Base-by-base conservation (phyloP, 108 stramenopile species). In the Cyclostephanos tholiformis region DNA sequence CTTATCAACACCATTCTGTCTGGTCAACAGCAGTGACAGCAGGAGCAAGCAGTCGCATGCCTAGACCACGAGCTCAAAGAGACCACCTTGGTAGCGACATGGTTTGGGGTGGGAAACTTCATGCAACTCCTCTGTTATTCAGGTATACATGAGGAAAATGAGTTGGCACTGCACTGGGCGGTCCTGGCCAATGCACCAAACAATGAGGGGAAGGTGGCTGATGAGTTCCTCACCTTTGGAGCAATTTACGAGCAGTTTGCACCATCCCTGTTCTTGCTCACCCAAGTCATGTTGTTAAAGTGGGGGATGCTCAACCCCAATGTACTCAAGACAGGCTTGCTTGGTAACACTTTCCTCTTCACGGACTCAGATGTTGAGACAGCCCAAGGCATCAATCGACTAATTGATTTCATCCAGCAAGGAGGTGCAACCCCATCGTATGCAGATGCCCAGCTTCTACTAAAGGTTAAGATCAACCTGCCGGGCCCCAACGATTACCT, bases 161-260 rank as follows among this genome's bases (percentile, higher is more conserved):
- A 56, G 1, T 38, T 71, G 43, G 39, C 41, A 22, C 69, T 59
- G 19, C 14, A 46, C 26, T 71, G 39, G 17, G 4, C 35, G 39
- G 32, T 39, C 39, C 30, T 71, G 30, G 69, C 69, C 12, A 60
- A 71, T 11, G 26, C 58, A 51, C 20, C 16, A 16, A 59, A 58
- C 27, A 23, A 38, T 38, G 11, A 46, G 44, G 44, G 44, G 8
- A 13, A 8, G 13, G 44, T 46, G 11, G 11, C 11, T 13, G 13
- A 35, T 6, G 46, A 49, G 22, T 52, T 60, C 14, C 9, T 60
- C 35, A 32, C 13, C 52, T 27, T 51, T n/a, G 30, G 36, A 6
- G 55, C 39, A 36, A 7, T 2, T 20, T 56, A 26, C 39, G 27
- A 55, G 38, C 23, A 17, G 58, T 23, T 38, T n/a, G 8, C 44